These are phyloP conservation scores for Botryotinia calthae DNA, from an alignment of 2,329 filamentous ascomycete genomes.

Conservation along the genomic window DNA sequence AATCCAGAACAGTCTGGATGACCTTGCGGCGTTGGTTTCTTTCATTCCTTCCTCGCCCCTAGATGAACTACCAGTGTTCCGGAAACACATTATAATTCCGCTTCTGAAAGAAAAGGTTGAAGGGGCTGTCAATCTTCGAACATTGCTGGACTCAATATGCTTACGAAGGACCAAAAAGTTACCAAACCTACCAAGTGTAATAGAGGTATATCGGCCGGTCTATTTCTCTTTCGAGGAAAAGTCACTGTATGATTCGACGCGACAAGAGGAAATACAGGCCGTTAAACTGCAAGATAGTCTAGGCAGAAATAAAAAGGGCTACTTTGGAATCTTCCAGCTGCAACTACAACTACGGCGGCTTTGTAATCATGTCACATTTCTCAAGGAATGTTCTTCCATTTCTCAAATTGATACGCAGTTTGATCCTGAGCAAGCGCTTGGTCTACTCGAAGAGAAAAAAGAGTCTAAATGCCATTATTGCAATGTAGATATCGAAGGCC, in stretches of 20 bases:
- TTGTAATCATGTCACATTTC: conserved; percentile 51
- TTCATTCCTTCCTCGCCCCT: conserved; percentile 23
- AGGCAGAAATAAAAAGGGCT: neutral
- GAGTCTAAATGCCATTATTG: neutral
- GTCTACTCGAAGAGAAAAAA: neutral
- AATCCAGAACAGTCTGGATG: conserved; percentile 38
- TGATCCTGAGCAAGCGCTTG: neutral
- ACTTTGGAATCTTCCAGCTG: conserved; percentile 47
- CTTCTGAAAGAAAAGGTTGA: conserved; percentile 24
- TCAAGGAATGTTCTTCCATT: conserved; percentile 28
- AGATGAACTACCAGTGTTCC: conserved; percentile 22
- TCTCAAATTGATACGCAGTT: neutral
- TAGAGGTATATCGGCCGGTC: conserved; percentile 33
- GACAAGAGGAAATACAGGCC: conserved; percentile 42
- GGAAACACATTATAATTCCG: conserved; percentile 28
- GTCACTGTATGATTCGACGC: conserved; percentile 41
- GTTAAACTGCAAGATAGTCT: conserved; percentile 39
- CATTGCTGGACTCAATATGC: conserved; percentile 42
- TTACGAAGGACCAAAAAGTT: conserved; percentile 45
- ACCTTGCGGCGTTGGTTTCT: conserved; percentile 37
- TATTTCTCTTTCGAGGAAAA: conserved; percentile 37
- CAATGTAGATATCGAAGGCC: neutral
- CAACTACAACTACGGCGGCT: conserved; percentile 48
- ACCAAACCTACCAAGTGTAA: conserved; percentile 39
- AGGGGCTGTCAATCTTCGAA: conserved; percentile 37